phyloP scores from a whole-genome alignment of 2,329 filamentous ascomycete genomes.

The Alternaria sp. region DNA sequence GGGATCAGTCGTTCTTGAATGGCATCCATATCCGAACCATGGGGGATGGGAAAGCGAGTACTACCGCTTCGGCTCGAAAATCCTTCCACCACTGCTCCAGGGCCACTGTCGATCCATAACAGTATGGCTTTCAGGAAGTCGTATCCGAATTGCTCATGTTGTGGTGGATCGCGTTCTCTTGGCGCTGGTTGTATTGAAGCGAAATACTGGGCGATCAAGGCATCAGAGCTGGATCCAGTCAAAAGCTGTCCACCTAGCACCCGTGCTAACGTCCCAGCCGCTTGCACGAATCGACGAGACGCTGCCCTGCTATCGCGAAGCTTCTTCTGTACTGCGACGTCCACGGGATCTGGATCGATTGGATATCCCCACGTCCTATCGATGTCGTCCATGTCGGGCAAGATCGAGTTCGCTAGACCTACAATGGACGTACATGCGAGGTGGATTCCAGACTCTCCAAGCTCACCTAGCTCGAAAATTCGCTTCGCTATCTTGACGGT shows the following conservation, averaged over 20 bases:
- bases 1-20: conserved; percentile 65
- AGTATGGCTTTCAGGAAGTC: conserved; percentile 69
- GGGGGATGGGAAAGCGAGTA: conserved; percentile 60
- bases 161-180: conserved; percentile 40
- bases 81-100: conserved; percentile 60
- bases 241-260: conserved; percentile 62
- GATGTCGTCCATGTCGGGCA: conserved; percentile 64
- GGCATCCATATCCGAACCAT: conserved; percentile 57
- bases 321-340: conserved; percentile 62
- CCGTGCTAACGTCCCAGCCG: conserved; percentile 63
- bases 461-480: conserved; percentile 59
- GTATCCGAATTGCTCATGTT: conserved; percentile 63
- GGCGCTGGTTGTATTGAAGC: conserved; percentile 56
- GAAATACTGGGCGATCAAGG: conserved; percentile 53
- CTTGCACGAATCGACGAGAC: conserved; percentile 67
- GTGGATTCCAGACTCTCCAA: conserved; percentile 46
- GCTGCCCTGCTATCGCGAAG: conserved; percentile 63
- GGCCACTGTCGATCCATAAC: conserved; percentile 67
- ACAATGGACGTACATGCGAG: conserved; percentile 51
- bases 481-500: conserved; percentile 61
- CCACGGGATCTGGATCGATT: conserved; percentile 59
- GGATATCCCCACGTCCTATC: conserved; percentile 66
- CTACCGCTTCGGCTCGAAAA: conserved; percentile 59
- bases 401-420: conserved; percentile 48
- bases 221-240: conserved; percentile 49